Conservation (phyloP, 2,329 filamentous ascomycete species). For the Dichotomopilus funicola region DNA sequence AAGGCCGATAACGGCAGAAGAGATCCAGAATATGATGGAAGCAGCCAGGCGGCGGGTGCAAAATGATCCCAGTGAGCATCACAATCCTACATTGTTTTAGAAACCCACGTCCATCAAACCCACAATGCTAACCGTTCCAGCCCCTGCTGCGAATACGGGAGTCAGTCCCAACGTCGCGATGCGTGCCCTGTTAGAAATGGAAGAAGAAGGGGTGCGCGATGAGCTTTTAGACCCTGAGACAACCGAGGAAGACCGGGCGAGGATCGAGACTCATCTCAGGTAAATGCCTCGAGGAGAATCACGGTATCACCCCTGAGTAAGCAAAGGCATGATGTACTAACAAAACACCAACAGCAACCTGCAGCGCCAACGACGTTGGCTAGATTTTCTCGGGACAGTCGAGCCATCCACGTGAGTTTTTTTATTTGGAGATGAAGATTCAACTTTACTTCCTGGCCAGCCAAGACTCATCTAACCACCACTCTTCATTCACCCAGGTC, state of each 20-base stretch:
- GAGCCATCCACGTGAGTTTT: background rate
- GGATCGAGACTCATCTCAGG: background rate
- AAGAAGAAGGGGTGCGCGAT: background rate
- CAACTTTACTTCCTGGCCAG: background rate
- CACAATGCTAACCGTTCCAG: background rate
- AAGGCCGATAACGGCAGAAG: too few species aligned
- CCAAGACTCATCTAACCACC: background rate
- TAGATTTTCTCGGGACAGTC: background rate
- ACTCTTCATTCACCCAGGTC: too few species aligned
- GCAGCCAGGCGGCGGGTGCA: too few species aligned
- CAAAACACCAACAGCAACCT: background rate
- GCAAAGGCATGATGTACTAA: background rate
- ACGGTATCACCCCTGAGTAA: background rate
- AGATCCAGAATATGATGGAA: too few species aligned
- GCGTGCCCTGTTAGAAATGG: background rate
- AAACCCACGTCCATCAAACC: background rate
- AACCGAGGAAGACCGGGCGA: background rate
- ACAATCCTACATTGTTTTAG: background rate
- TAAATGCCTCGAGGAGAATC: background rate
- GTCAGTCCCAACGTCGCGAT: background rate
- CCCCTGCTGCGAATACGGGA: background rate
- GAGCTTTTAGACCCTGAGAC: background rate
- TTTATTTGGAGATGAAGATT: background rate
- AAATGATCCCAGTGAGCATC: too few species aligned
- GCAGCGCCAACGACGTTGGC: slow-evolving; percentile 1